Evolutionary conservation across 2,329 filamentous ascomycete genomes (phyloP).

Genomic region (Aspergillus persii): DNA sequence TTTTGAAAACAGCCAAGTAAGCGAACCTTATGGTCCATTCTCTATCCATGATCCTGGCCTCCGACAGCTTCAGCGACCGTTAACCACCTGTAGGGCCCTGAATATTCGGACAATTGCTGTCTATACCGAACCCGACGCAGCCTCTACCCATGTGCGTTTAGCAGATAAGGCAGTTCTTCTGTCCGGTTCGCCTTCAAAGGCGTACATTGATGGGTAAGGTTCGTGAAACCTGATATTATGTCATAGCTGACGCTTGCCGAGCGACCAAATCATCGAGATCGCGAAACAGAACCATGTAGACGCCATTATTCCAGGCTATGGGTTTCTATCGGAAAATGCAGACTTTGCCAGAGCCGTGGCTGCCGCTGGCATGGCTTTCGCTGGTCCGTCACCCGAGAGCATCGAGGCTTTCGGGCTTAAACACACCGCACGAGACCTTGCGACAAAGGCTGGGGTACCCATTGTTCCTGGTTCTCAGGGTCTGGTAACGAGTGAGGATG

Average conservation of each 20-base stretch:
- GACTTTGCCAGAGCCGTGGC: constrained; percentile 57
- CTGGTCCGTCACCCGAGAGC: constrained; percentile 55
- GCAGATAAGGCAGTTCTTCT: constrained; percentile 56
- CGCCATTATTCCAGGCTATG: constrained; percentile 66
- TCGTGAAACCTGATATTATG: not conserved
- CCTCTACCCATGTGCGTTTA: constrained; percentile 53
- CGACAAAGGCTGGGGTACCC: constrained; percentile 52
- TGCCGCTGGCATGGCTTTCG: constrained; percentile 57
- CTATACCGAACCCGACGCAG: constrained; percentile 57
- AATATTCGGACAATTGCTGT: constrained; percentile 55
- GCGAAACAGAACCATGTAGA: constrained; percentile 51
- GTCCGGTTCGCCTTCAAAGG: constrained; percentile 47
- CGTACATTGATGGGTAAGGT: constrained; percentile 48
- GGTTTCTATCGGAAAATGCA: constrained; percentile 64
- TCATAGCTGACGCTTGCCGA: constrained; percentile 1
- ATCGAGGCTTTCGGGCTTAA: constrained; percentile 61
- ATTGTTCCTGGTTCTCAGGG: constrained; percentile 55
- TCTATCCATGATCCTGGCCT: not conserved
- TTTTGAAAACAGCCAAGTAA: constrained; percentile 51
- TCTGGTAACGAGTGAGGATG: constrained; percentile 48
- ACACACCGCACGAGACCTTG: constrained; percentile 55
- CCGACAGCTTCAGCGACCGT: not conserved
- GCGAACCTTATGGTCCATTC: not conserved
- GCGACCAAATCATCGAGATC: constrained; percentile 47
- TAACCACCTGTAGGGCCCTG: constrained; percentile 32